phyloP scores from a whole-genome alignment of 345 rosid species.

The Citrus medica region DNA sequence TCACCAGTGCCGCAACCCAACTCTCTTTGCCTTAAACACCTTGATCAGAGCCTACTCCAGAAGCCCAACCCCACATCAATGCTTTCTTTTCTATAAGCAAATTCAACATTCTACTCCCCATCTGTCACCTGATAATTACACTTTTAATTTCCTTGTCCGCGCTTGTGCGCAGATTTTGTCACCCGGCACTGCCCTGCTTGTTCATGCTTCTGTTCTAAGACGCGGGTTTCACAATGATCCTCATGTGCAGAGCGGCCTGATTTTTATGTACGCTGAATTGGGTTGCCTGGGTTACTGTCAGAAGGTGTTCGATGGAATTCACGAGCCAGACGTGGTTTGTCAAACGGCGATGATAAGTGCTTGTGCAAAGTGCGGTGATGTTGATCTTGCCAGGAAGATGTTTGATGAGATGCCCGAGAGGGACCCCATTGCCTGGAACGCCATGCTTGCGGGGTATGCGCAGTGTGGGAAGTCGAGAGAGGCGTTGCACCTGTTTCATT shows the following conservation, averaged over 20 bases:
- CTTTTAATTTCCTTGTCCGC: slow-evolving; percentile 54
- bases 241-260: slow-evolving; percentile 56
- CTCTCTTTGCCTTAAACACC: slow-evolving; percentile 51
- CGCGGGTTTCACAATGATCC: slow-evolving; percentile 56
- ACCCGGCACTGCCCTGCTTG: slow-evolving; percentile 29
- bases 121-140: slow-evolving; percentile 56
- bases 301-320: slow-evolving; percentile 34
- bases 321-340: slow-evolving; percentile 52
- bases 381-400: slow-evolving; percentile 38
- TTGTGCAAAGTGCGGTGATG: slow-evolving; percentile 56
- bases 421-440: slow-evolving; percentile 55
- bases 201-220: slow-evolving; percentile 38
- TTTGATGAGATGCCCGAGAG: slow-evolving; percentile 59
- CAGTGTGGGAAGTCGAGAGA: slow-evolving; percentile 47
- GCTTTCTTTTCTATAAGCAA: slow-evolving; percentile 39
- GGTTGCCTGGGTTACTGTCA: slow-evolving; percentile 42
- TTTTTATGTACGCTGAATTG: slow-evolving; percentile 51
- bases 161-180: slow-evolving; percentile 36
- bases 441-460: slow-evolving; percentile 55
- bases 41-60: slow-evolving; percentile 62
- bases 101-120: slow-evolving; percentile 26
- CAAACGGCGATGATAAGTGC: slow-evolving; percentile 63
- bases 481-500: slow-evolving; percentile 48
- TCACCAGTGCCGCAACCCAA: slow-evolving; percentile 40
- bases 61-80: slow-evolving; percentile 31